phyloP scores from a whole-genome alignment of 2,329 filamentous ascomycete species.

The Microcyclosporella mali region DNA sequence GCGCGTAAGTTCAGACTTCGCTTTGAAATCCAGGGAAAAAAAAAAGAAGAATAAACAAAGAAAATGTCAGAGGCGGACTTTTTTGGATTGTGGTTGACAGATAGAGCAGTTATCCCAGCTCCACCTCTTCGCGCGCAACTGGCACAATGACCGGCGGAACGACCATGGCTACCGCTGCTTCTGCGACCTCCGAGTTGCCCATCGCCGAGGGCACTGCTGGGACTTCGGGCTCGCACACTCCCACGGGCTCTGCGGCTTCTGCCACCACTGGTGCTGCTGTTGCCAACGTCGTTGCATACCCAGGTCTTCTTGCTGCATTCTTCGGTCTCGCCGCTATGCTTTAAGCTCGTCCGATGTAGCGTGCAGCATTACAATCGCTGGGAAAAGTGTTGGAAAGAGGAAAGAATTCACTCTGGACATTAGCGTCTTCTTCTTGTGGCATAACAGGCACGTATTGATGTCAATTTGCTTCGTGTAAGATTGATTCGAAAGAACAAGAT shows the following conservation, averaged over 20 bases:
- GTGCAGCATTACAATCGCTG: background rate
- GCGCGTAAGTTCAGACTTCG: slow-evolving; percentile 21
- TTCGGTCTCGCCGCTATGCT: slow-evolving; percentile 15
- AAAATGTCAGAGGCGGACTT: no score
- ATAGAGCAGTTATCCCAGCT: slow-evolving; percentile 6
- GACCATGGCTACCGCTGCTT: slow-evolving; percentile 8
- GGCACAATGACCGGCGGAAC: slow-evolving; percentile 36
- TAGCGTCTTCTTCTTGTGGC: background rate
- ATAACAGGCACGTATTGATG: background rate
- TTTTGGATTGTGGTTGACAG: slow-evolving; percentile 22
- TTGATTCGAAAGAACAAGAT: no score
- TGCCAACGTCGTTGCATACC: slow-evolving; percentile 9
- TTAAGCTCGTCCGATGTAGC: slow-evolving; percentile 1
- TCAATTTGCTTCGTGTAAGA: background rate
- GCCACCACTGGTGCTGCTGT: slow-evolving; percentile 5
- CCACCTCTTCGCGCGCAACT: slow-evolving; percentile 42
- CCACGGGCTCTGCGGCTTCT: slow-evolving; percentile 1
- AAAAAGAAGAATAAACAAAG: no score
- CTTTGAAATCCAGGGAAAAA: no score
- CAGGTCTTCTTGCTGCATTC: slow-evolving; percentile 16
- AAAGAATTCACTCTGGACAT: background rate
- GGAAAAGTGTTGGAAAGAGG: background rate
- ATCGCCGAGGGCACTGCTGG: slow-evolving; percentile 1
- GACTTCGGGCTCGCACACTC: slow-evolving; percentile 5
- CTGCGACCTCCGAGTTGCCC: slow-evolving; percentile 4